These are phyloP conservation scores for Amaranthus cruentus DNA, from an alignment of 148 eudicot genomes.

Conservation along the genomic window DNA sequence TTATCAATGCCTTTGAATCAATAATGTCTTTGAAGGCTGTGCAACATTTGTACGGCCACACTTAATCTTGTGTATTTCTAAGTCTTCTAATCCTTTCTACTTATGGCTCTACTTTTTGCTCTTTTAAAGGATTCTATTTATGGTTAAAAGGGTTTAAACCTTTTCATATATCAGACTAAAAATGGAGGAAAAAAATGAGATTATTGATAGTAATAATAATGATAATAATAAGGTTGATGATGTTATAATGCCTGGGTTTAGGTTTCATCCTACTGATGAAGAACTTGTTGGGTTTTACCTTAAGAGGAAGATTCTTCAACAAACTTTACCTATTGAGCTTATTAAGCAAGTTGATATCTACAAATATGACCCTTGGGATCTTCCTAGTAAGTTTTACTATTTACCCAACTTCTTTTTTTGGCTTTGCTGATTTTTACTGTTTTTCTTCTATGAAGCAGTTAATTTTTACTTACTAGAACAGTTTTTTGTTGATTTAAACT, in stretches of 20 bases:
- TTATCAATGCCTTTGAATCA: constrained; percentile 16
- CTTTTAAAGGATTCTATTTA: constrained; percentile 20
- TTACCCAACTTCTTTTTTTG: not conserved
- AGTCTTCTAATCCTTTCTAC: constrained; percentile 22
- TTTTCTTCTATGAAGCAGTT: no score
- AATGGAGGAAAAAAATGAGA: constrained; percentile 54
- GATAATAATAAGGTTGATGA: constrained; percentile 53
- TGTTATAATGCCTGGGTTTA: constrained; percentile 73
- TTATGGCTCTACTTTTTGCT: constrained; percentile 10
- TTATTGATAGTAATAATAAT: not conserved
- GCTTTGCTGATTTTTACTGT: not conserved
- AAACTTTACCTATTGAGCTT: constrained; percentile 68
- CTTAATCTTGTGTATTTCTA: constrained; percentile 17
- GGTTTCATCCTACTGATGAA: constrained; percentile 96
- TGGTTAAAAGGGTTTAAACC: constrained; percentile 1
- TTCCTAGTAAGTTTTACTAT: constrained; percentile 66
- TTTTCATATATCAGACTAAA: constrained; percentile 37
- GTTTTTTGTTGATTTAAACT: no score
- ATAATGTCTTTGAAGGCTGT: constrained; percentile 29
- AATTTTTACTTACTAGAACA: no score
- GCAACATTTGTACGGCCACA: constrained; percentile 16
- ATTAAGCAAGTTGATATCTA: constrained; percentile 89
- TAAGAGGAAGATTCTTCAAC: constrained; percentile 64
- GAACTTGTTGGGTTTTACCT: constrained; percentile 91
- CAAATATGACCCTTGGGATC: constrained; percentile 96